These are phyloP conservation scores for Ceratocystis destructans DNA, from an alignment of 2,329 filamentous ascomycete species.

Conservation along the genomic window DNA sequence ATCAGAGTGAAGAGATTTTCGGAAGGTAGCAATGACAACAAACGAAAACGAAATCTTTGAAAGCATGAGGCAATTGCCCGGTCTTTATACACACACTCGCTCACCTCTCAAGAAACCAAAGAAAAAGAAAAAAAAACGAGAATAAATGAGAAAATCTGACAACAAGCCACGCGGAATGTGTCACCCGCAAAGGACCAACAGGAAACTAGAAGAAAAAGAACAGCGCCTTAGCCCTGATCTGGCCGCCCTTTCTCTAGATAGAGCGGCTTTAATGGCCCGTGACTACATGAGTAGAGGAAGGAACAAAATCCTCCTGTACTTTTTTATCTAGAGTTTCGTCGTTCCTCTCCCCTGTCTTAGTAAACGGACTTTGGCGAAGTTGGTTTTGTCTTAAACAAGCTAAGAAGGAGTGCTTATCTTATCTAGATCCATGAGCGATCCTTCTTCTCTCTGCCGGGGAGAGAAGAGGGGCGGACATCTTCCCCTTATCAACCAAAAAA, in stretches of 20 bases:
- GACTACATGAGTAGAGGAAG: background rate
- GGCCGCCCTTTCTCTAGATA: background rate
- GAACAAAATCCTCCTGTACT: background rate
- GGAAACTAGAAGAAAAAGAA: background rate
- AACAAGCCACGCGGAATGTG: background rate
- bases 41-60: background rate
- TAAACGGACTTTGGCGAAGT: background rate
- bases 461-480: background rate
- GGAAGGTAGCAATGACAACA: background rate
- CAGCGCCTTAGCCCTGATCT: background rate
- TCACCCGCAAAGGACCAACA: background rate
- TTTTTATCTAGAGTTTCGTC: background rate
- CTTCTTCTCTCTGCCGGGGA: background rate
- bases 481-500: slow-evolving; percentile 4
- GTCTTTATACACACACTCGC: background rate
- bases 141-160: background rate
- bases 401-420: background rate
- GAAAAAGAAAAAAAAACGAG: background rate
- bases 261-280: background rate
- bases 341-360: background rate
- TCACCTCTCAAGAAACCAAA: background rate
- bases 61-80: background rate
- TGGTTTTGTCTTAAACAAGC: background rate
- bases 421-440: background rate
- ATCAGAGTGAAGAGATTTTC: background rate